Base-by-base conservation (phyloP, 2,329 filamentous ascomycete species). In the Botrytis fragariae region DNA sequence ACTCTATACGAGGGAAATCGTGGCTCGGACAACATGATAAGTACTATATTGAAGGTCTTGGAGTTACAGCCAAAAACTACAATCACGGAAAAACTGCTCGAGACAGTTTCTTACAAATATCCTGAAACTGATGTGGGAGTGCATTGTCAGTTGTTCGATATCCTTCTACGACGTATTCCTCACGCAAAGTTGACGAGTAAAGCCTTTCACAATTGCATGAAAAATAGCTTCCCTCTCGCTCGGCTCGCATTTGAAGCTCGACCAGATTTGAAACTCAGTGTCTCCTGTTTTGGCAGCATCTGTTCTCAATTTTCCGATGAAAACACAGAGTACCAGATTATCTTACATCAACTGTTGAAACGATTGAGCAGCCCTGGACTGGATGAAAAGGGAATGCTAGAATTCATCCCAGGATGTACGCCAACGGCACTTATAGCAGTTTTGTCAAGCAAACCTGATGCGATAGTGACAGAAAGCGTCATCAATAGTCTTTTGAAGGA, bases 121-220 rank as follows among this genome's bases (percentile, higher is more conserved):
- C 1, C 4, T 12, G 0, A 0, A 3, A 10, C 1, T 51, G 9
- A n/a, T n/a, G 22, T n/a, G 25, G 25, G 25, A n/a, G 1, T 7
- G 48, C 48, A 22, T 63, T 0, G 5, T 39, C 61, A 63, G 22
- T 29, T 29, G 37, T 44, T 29, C 39, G 5, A 63, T 20, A 63
- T 37, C 25, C 61, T 44, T 63, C 9, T 63, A 63, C 25, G 37
- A 25, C 37, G 4, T 20, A 29, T 63, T 9, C 25, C 37, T n/a
- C 37, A 63, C n/a, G 61, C 22, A 29, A 12, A 29, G 0, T 20
- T 44, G 61, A 42, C 61, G 37, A 1, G 44, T 44, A 0, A 6
- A 2, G 35, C 39, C 9, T 20, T 63, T 63, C 4, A 0, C 0
- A 0, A 2, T 4, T 37, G 4, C 16, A 63, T 63, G 39, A 0